Evolutionary conservation across 2,329 filamentous ascomycete genomes (phyloP), one percentile per base, ranked within the genome.

Genomic region (Neospermospora avenae): DNA sequence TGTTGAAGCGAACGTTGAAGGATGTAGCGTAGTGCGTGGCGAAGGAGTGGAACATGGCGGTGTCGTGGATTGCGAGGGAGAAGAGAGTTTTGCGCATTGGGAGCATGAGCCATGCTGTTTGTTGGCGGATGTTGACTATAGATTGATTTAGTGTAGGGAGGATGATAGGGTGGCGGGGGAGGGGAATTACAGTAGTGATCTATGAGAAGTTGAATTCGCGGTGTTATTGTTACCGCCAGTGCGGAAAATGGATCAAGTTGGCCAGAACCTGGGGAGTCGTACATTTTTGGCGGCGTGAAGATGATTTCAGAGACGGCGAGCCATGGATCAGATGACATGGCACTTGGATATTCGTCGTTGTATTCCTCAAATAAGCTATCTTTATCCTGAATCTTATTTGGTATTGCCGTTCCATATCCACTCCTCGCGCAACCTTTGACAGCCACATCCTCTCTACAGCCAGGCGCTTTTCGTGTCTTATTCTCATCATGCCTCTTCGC

Each of bases 31-130:
- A 42, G 3, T 42, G 39, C 10, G 39, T 42, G 3, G 18, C 20
- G 18, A 42, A 42, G 11, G 56, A 52, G 25, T 63, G 56, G 37
- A 63, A 61, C 53, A 63, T 57, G 16, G 56, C 58, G 16, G 31
- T 22, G 34, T 63, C 58, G 37, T 60, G 56, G 11, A 63, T 53
- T 1, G 59, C 53, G 11, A 57, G 53, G 14, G 56, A 55, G 45
- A 59, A 59, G 5, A 57, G 41, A 2, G 35, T 39, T 45, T 58
- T 61, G 18, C 57, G 46, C 61, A 63, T 60, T 1, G 58, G 61
- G 51, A 63, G 56, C 61, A 60, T 63, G n/a, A 63, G 55, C 61
- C 61, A 63, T 10, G 61, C 51, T 24, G 58, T 56, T 22, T 42
- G 11, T 4, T 56, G 28, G 7, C 51, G 41, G 5, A 53, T 41